phyloP scores from a whole-genome alignment of 306 rosid species.

The Inga leiocalycina region DNA sequence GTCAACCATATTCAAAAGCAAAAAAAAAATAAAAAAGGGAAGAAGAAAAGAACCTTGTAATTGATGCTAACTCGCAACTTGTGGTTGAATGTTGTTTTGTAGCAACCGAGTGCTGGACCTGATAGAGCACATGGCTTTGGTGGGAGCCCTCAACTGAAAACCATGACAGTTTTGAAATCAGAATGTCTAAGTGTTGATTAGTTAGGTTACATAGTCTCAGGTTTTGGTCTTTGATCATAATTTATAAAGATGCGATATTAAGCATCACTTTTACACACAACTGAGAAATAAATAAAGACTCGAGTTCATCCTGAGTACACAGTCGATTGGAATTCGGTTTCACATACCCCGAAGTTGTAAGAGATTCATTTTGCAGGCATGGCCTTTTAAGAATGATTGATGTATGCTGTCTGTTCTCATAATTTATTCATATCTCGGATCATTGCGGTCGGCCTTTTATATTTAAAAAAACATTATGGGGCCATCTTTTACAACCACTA shows the following conservation, averaged over 20 bases:
- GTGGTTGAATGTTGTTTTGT: conserved; percentile 31
- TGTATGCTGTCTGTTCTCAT: background rate
- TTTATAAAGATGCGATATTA: conserved; percentile 31
- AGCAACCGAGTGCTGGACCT: conserved; percentile 98
- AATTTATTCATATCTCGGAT: background rate
- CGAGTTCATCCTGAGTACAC: conserved; percentile 22
- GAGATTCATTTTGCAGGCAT: background rate
- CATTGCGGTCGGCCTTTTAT: no score
- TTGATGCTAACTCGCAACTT: background rate
- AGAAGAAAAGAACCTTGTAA: background rate
- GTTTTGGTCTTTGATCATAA: conserved; percentile 38
- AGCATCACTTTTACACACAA: conserved; percentile 25
- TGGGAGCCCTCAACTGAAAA: conserved; percentile 61
- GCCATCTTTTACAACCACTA: background rate
- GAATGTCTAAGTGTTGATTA: background rate
- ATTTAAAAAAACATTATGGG: fast-evolving
- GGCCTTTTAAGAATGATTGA: background rate
- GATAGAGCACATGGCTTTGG: conserved; percentile 92
- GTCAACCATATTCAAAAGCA: background rate
- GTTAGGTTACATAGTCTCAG: conserved; percentile 39
- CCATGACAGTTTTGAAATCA: background rate
- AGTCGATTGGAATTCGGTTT: conserved; percentile 22
- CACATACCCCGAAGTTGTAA: background rate
- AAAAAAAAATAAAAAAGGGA: no score
- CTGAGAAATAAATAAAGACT: conserved; percentile 27